Percentiles rank a stretch among this genome's conserved stretches.
These are phyloP conservation scores for Pythium folliculosum DNA, from an alignment of 352 stramenopile species.

Conservation along the genomic window DNA sequence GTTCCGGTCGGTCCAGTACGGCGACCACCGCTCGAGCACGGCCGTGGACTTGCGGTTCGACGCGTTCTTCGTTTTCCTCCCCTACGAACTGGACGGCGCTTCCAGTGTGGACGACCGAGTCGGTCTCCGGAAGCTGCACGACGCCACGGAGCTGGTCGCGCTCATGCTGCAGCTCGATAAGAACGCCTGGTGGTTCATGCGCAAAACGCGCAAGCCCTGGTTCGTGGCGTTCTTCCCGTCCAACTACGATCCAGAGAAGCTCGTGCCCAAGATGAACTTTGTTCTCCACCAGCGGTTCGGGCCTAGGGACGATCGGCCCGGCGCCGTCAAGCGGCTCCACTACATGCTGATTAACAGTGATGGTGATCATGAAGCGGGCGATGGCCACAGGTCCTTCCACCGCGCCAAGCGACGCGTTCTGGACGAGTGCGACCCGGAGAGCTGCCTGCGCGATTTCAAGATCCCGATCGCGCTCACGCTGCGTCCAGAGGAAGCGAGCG, in stretches of 20 bases:
- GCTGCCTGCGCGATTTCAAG: constrained; percentile 5
- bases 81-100: neutral
- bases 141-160: constrained; percentile 10
- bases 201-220: constrained; percentile 9
- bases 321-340: neutral
- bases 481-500: neutral
- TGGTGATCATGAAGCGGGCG: neutral
- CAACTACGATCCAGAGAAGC: constrained; percentile 15
- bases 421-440: neutral
- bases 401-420: constrained; percentile 2
- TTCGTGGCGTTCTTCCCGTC: constrained; percentile 14
- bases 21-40: constrained; percentile 6
- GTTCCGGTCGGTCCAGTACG: constrained; percentile 8
- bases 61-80: constrained; percentile 9
- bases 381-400: neutral
- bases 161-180: constrained; percentile 11
- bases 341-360: constrained; percentile 6
- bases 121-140: constrained; percentile 1
- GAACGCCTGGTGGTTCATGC: constrained; percentile 14
- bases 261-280: constrained; percentile 19
- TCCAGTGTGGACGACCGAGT: neutral
- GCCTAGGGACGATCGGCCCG: neutral
- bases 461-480: constrained; percentile 5
- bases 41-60: constrained; percentile 10
- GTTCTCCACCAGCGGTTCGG: constrained; percentile 17